Conservation (phyloP, 768 basidiomycete species). For the Calvatia gigantea region DNA sequence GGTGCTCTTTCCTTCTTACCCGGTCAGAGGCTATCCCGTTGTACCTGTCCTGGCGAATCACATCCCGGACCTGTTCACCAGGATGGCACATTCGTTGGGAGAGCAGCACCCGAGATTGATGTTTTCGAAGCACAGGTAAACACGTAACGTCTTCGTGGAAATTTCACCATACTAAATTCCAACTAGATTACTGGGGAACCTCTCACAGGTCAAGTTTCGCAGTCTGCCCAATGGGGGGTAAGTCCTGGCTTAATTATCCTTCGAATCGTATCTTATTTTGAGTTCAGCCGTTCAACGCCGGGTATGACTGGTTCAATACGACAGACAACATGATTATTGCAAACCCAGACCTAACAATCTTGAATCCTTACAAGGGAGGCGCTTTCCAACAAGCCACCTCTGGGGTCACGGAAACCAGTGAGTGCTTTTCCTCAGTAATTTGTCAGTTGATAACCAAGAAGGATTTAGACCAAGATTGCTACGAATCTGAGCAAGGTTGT, state of each 20-base stretch:
- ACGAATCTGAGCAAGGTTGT: constrained; percentile 50
- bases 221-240: constrained; percentile 81
- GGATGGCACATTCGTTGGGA: constrained; percentile 79
- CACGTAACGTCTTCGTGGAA: background rate
- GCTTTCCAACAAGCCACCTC: constrained; percentile 84
- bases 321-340: constrained; percentile 54
- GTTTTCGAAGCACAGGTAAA: constrained; percentile 78
- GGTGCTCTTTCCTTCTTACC: constrained; percentile 76
- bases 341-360: constrained; percentile 43
- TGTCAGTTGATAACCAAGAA: background rate
- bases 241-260: constrained; percentile 23
- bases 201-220: constrained; percentile 60
- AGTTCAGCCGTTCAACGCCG: constrained; percentile 71
- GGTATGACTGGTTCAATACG: constrained; percentile 68
- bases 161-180: background rate
- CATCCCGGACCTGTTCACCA: constrained; percentile 83
- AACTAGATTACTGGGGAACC: constrained; percentile 29
- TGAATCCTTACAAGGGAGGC: constrained; percentile 74
- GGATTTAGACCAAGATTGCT: constrained; percentile 62
- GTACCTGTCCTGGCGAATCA: constrained; percentile 81
- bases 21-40: constrained; percentile 83
- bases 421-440: constrained; percentile 13
- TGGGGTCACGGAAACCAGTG: constrained; percentile 57
- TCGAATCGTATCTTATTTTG: constrained; percentile 4
- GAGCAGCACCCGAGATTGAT: constrained; percentile 88